Conservation (phyloP, 2,329 filamentous ascomycete genomes). For the Capronia coronata region DNA sequence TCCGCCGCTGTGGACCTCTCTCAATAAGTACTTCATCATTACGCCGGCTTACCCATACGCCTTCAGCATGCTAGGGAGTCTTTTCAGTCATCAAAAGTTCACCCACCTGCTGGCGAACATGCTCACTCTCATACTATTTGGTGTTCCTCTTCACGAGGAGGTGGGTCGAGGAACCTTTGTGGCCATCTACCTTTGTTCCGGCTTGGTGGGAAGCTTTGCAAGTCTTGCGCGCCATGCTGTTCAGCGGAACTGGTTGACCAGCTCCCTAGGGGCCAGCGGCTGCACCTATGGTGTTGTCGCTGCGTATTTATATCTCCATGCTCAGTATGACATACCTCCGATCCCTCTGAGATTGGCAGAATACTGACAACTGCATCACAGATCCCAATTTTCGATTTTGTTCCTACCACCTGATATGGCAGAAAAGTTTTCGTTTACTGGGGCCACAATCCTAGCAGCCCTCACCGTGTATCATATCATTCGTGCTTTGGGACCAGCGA, state of each 20-base stretch:
- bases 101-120: constrained; percentile 51
- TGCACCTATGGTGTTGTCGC: constrained; percentile 46
- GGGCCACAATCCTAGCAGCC: constrained; percentile 34
- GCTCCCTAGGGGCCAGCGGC: constrained; percentile 48
- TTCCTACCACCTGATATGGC: constrained; percentile 38
- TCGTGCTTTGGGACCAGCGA: constrained; percentile 30
- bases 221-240: constrained; percentile 44
- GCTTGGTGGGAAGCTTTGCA: constrained; percentile 42
- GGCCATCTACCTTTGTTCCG: constrained; percentile 46
- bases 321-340: constrained; percentile 33
- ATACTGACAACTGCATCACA: constrained; percentile 22
- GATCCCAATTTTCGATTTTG: constrained; percentile 38
- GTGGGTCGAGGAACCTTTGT: constrained; percentile 52
- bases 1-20: constrained; percentile 49
- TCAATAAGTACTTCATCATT: constrained; percentile 53
- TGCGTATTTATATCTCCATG: constrained; percentile 45
- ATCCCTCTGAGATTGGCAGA: background rate
- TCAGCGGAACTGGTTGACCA: constrained; percentile 38
- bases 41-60: constrained; percentile 49
- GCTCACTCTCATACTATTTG: constrained; percentile 49
- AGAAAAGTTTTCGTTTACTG: constrained; percentile 39
- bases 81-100: constrained; percentile 52
- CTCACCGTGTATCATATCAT: constrained; percentile 37
- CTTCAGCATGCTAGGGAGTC: constrained; percentile 47
- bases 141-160: constrained; percentile 49